Conservation (phyloP, 2,329 filamentous ascomycete species). For the Aureobasidium musti region DNA sequence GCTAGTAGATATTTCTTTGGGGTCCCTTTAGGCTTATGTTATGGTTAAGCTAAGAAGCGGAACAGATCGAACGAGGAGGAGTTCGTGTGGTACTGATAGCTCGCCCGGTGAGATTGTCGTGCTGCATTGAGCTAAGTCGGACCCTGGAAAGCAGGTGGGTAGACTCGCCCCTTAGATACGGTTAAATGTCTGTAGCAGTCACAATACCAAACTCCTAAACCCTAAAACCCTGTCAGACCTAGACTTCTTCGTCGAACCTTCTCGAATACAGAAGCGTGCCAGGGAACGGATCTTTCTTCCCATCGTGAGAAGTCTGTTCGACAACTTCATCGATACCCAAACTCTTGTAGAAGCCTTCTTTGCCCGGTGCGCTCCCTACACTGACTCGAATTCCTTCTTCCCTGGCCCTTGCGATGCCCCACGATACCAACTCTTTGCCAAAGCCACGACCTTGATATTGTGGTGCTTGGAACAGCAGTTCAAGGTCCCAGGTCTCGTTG, state of each 20-base stretch:
- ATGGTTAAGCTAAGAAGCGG: too few species aligned
- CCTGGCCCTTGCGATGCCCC: neutral
- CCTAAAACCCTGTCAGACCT: too few species aligned
- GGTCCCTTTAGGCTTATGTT: too few species aligned
- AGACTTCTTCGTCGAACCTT: neutral
- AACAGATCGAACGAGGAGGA: too few species aligned
- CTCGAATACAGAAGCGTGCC: neutral
- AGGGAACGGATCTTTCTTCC: neutral
- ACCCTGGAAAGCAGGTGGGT: too few species aligned
- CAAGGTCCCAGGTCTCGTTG: neutral
- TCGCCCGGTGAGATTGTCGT: too few species aligned
- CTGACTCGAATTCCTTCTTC: neutral
- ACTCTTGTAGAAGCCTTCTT: neutral
- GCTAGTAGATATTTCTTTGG: too few species aligned
- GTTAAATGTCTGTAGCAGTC: too few species aligned
- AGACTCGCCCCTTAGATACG: too few species aligned
- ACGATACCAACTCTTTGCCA: neutral
- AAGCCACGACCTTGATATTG: neutral
- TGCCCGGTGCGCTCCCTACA: neutral
- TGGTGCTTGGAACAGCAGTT: neutral
- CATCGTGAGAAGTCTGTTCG: neutral
- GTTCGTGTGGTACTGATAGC: too few species aligned
- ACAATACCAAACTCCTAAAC: too few species aligned
- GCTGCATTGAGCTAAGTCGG: too few species aligned
- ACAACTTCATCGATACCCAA: neutral